phyloP scores from a whole-genome alignment of 768 basidiomycete species.

The Strobilomyces confusus region DNA sequence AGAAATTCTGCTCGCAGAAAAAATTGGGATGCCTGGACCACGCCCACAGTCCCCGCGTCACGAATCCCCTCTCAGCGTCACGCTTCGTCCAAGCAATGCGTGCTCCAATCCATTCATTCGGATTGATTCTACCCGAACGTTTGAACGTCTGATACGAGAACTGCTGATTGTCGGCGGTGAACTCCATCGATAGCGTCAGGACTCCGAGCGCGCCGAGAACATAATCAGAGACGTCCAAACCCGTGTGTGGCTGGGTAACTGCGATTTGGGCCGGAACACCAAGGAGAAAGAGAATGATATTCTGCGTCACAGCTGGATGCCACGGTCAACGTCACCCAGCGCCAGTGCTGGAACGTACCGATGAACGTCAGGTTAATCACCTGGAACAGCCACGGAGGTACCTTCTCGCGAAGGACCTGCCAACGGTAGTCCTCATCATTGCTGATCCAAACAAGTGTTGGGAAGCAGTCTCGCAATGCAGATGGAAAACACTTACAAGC shows the following conservation, averaged over 20 bases:
- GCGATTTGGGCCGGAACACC: slow-evolving; percentile 59
- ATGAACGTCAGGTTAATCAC: slow-evolving; percentile 66
- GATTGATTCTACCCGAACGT: slow-evolving; percentile 35
- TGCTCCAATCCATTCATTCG: slow-evolving; percentile 59
- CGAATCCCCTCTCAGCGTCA: slow-evolving; percentile 76
- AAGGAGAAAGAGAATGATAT: slow-evolving; percentile 72
- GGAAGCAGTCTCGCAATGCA: background rate
- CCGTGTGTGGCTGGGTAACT: slow-evolving; percentile 47
- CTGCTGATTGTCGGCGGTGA: slow-evolving; percentile 89
- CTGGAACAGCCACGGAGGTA: slow-evolving; percentile 55
- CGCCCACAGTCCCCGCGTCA: slow-evolving; percentile 80
- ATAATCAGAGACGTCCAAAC: slow-evolving; percentile 58
- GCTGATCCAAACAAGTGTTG: slow-evolving; percentile 32
- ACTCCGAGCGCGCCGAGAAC: slow-evolving; percentile 57
- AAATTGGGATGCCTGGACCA: slow-evolving; percentile 93
- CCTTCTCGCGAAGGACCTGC: slow-evolving; percentile 63
- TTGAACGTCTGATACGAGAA: slow-evolving; percentile 83
- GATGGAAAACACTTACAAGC: slow-evolving; percentile 42
- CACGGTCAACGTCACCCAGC: background rate
- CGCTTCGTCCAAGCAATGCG: slow-evolving; percentile 62
- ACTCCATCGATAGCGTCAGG: slow-evolving; percentile 61
- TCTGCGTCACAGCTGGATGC: slow-evolving; percentile 62
- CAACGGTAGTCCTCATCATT: slow-evolving; percentile 93
- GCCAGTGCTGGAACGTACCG: slow-evolving; percentile 34
- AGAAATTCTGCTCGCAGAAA: slow-evolving; percentile 84